Conservation (phyloP, 768 basidiomycete genomes). For the Boletus rubroflammeus region DNA sequence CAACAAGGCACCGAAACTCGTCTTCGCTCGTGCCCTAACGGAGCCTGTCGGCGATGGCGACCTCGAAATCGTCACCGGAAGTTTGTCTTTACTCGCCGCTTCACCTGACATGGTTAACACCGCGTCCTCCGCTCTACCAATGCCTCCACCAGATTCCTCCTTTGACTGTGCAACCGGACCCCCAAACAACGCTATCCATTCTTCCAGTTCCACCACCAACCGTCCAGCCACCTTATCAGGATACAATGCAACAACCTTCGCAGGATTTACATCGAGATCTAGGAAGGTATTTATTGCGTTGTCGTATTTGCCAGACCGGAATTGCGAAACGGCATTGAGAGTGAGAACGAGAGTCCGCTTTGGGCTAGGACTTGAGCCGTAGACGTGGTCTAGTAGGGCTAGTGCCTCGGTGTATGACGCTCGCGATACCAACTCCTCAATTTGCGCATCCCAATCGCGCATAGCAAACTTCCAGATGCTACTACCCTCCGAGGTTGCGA, state of each 20-base stretch:
- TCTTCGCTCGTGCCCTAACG: slow-evolving; percentile 50
- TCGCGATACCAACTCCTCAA: slow-evolving; percentile 74
- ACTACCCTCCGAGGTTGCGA: slow-evolving; percentile 66
- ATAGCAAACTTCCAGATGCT: slow-evolving; percentile 74
- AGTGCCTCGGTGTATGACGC: slow-evolving; percentile 77
- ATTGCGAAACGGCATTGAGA: slow-evolving; percentile 76
- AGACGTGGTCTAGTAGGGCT: slow-evolving; percentile 58
- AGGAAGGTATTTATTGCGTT: slow-evolving; percentile 84
- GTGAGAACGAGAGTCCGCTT: slow-evolving; percentile 59
- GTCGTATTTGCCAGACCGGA: slow-evolving; percentile 65
- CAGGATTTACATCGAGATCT: slow-evolving; percentile 86
- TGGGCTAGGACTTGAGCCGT: slow-evolving; percentile 7
- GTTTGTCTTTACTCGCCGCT: slow-evolving; percentile 27
- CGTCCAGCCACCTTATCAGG: slow-evolving; percentile 79
- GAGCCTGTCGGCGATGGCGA: slow-evolving; percentile 38
- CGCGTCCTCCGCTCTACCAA: slow-evolving; percentile 22
- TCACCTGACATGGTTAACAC: slow-evolving; percentile 27
- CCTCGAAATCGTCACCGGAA: slow-evolving; percentile 20
- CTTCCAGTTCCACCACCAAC: slow-evolving; percentile 60
- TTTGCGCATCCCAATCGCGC: slow-evolving; percentile 72
- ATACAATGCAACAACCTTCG: slow-evolving; percentile 89
- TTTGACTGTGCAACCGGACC: slow-evolving; percentile 45
- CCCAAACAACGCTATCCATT: slow-evolving; percentile 83
- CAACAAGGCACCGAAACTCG: slow-evolving; percentile 50
- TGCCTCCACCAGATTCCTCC: slow-evolving; percentile 3